Evolutionary conservation across 805 yeast genomes (phyloP), one percentile per base, ranked within the genome.

Genomic region (Barnettozyma vustinii): DNA sequence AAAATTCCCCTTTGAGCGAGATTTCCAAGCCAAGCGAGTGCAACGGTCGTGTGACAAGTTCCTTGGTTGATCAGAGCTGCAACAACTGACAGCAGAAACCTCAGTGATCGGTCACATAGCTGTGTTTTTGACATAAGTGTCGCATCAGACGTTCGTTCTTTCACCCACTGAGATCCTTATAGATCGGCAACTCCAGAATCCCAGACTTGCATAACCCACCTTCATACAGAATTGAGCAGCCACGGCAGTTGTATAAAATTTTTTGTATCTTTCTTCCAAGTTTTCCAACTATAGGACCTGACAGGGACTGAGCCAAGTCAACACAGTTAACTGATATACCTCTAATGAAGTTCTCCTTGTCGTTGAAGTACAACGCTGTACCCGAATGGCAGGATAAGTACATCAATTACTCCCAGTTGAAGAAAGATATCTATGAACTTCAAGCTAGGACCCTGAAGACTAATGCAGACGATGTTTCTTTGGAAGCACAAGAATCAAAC

Each of bases 331-430:
- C 15, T 15, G 16, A 19, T 15, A 13, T 18, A n/a, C n/a, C 35
- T 23, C 15, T 13, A 15, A 84, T 84, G 91, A 83, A 84, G 67
- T 84, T 84, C 61, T 84, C 83, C 12, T 84, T 80, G 53, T 79
- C 85, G 21, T 69, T 84, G 49, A 77, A 75, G 54, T 84, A 83
- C 44, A 83, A 83, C 49, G 73, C 81, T 35, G 87, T 86, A 48
- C 96, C 97, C 2, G 95, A 85, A 59, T 90, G 97, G 97, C 86
- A 84, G 62, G 81, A 79, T 46, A 81, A 83, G 58, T 90, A 90
- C 62, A 72, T 91, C 51, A 84, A 87, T 60, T 84, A 84, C 60
- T 76, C 79, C 8, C 72, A 73, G 10, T 64, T 83, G 54, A 83
- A 83, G 58, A 79, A 80, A 57, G 58, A 72, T 27, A 75, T 81